Base-by-base conservation (phyloP, 2,329 filamentous ascomycete genomes). In the Talaromyces sp. region DNA sequence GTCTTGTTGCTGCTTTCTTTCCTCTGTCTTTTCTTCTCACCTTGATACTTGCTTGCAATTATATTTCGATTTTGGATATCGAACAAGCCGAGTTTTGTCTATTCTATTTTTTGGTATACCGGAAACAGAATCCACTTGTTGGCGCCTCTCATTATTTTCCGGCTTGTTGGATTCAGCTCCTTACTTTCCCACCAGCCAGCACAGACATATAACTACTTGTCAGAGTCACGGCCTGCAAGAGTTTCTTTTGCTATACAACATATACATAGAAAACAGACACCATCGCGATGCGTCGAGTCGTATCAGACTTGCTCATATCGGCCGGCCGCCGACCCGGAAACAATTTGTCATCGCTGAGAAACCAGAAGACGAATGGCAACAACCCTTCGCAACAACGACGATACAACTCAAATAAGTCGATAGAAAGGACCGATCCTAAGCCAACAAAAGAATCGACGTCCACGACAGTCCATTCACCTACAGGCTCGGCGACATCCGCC, bases 401-500 rank as follows among this genome's bases (percentile, higher is more conserved):
- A n/a, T 22, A 41, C 31, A 41, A 59, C n/a, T 59, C 57, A 7
- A 56, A 46, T 15, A 54, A 56, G 6, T 1, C 50, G 17, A 37
- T 19, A 19, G 22, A 43, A 4, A 35, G 57, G 10, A 19, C 39
- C 2, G 50, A 57, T 37, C 58, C 59, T 8, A 19, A 59, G 5
- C 45, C 61, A 19, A 55, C 60, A 1, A 61, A 62, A n/a, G 57
- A 61, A 2, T 22, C 45, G 9, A 37, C 53, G n/a, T 4, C 48
- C 5, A 21, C 51, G 15, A 19, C 51, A 1, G 31, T 56, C 5
- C 19, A 40, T 11, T 45, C 58, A 41, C 59, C 63, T 2, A 31
- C 64, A 3, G 45, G 61, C 25, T 57, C 62, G 4, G 60, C 61
- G 19, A 60, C 62, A 11, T 17, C 52, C 7, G 61, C 63, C 15